These are phyloP conservation scores for Paecilomyces variotii DNA, from an alignment of 2,329 filamentous ascomycete genomes.

Conservation along the genomic window DNA sequence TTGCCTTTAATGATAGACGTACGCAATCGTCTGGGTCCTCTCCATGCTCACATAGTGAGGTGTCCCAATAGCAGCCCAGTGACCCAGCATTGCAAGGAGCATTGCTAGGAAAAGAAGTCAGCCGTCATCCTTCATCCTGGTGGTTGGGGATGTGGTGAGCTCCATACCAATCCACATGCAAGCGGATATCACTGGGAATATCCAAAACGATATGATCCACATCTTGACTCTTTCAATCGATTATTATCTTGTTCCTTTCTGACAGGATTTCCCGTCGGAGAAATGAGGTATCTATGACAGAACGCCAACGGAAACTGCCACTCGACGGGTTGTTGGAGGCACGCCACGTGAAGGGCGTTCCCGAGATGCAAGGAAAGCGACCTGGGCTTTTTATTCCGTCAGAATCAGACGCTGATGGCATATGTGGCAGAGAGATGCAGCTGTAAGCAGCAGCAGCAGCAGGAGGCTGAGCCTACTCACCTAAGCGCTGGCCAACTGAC, in stretches of 20 bases:
- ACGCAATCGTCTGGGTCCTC: constrained; percentile 46
- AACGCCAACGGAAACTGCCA: too few relatives aligned
- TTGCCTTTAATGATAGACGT: constrained; percentile 15
- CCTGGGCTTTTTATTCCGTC: too few relatives aligned
- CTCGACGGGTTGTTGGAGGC: too few relatives aligned
- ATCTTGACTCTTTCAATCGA: constrained; percentile 17
- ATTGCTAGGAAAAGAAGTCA: constrained; percentile 37
- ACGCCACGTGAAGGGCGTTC: too few relatives aligned
- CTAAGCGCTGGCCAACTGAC: background rate
- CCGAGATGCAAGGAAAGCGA: too few relatives aligned
- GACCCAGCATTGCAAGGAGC: constrained; percentile 52
- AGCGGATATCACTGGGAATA: constrained; percentile 54
- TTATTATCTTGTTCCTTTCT: background rate
- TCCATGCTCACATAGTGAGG: constrained; percentile 48
- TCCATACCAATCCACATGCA: constrained; percentile 44
- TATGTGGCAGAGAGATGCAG: background rate
- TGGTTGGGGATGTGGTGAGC: background rate
- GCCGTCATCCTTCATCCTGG: background rate
- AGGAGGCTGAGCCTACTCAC: background rate
- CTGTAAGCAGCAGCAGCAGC: background rate
- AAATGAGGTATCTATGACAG: too few relatives aligned
- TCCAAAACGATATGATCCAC: constrained; percentile 42
- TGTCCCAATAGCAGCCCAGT: constrained; percentile 46
- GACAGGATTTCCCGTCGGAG: too few relatives aligned
- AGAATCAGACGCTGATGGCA: background rate